Evolutionary conservation across 2,329 filamentous ascomycete species (phyloP).

Genomic region (Exserohilum rostratum): DNA sequence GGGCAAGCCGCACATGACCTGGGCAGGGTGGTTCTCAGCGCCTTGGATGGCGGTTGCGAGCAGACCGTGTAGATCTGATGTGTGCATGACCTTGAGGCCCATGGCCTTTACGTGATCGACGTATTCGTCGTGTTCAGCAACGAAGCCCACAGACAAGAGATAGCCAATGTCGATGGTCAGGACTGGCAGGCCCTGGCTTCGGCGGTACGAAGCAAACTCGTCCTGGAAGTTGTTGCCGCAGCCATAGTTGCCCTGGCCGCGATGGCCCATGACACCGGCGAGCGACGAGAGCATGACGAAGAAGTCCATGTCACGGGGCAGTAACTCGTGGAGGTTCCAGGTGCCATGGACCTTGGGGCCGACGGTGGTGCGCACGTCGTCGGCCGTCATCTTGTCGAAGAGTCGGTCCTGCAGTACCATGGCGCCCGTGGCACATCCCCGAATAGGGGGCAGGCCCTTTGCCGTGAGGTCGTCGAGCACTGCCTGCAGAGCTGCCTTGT

Average conservation of each 20-base stretch:
- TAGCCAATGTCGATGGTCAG: slow-evolving; percentile 35
- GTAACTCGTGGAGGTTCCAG: slow-evolving; percentile 32
- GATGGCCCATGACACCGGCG: slow-evolving; percentile 25
- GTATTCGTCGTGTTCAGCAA: slow-evolving; percentile 13
- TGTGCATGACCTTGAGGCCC: slow-evolving; percentile 14
- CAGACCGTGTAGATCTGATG: slow-evolving; percentile 9
- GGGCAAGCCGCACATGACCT: slow-evolving; percentile 13
- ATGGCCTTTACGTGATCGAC: slow-evolving; percentile 14
- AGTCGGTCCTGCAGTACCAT: slow-evolving; percentile 31
- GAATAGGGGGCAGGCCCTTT: slow-evolving; percentile 29
- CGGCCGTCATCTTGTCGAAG: slow-evolving; percentile 19
- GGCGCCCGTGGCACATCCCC: slow-evolving; percentile 34
- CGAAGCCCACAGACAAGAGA: slow-evolving; percentile 36
- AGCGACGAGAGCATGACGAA: slow-evolving; percentile 31
- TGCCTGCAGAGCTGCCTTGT: slow-evolving; percentile 4
- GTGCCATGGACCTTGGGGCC: slow-evolving; percentile 44
- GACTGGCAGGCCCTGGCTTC: slow-evolving; percentile 40
- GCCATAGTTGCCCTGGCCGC: slow-evolving; percentile 28
- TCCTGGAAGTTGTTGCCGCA: slow-evolving; percentile 32
- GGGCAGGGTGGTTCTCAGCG: slow-evolving; percentile 4
- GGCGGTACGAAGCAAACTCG: slow-evolving; percentile 24
- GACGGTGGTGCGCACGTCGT: slow-evolving; percentile 5
- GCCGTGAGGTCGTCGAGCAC: background rate
- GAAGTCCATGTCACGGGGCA: slow-evolving; percentile 26
- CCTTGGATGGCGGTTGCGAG: slow-evolving; percentile 11